phyloP scores from a whole-genome alignment of 345 rosid species.

The Anacardium occidentale region DNA sequence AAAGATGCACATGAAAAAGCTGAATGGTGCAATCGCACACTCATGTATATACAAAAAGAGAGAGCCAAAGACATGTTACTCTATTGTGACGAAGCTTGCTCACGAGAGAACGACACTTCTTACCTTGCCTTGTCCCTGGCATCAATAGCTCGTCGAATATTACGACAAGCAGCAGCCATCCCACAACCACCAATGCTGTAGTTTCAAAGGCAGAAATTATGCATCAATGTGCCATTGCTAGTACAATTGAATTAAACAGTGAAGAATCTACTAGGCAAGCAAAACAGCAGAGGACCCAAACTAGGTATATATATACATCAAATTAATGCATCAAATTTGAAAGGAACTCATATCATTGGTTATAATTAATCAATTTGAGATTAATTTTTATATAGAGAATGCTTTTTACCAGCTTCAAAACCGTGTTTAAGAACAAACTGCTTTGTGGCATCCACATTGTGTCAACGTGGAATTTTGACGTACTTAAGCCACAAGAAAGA shows the following conservation, averaged over 20 bases:
- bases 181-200: slow-evolving; percentile 31
- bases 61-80: background rate
- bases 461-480: background rate
- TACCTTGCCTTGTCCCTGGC: slow-evolving; percentile 23
- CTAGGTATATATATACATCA: background rate
- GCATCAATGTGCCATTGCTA: background rate
- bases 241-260: background rate
- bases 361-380: background rate
- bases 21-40: background rate
- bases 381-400: background rate
- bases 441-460: background rate
- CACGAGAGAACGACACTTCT: background rate
- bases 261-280: background rate
- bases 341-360: background rate
- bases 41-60: no score
- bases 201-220: background rate
- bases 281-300: background rate
- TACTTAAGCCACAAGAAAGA: background rate
- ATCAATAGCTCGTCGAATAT: slow-evolving; percentile 18
- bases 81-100: background rate
- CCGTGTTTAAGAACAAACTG: background rate
- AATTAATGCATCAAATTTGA: background rate
- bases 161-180: slow-evolving; percentile 20
- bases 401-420: background rate
- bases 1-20: background rate